Percentiles rank a stretch among this genome's conserved stretches.
Evolutionary conservation across 1,284 basidiomycete species (phyloP).

Genomic region (Malassezia nana): DNA sequence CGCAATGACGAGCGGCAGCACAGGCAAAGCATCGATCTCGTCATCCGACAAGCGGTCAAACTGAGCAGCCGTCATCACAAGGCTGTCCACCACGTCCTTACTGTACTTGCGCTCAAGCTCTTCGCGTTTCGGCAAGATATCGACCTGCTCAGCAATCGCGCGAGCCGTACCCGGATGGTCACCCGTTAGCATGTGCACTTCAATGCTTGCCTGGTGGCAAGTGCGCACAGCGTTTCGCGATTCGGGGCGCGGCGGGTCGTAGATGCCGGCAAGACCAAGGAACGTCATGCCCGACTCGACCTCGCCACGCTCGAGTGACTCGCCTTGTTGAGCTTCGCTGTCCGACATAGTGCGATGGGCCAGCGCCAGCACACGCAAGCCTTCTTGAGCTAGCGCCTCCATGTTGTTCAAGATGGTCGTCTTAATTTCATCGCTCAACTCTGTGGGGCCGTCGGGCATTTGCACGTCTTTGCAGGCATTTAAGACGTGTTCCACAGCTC

Average conservation of each 20-base stretch:
- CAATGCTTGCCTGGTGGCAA: slow-evolving; percentile 59
- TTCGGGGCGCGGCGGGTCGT: slow-evolving; percentile 63
- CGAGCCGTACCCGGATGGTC: slow-evolving; percentile 50
- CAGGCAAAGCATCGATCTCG: slow-evolving; percentile 55
- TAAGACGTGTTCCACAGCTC: slow-evolving; percentile 43
- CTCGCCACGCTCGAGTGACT: slow-evolving; percentile 42
- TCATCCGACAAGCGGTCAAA: slow-evolving; percentile 60
- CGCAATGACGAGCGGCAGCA: slow-evolving; percentile 57
- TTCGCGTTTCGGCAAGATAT: slow-evolving; percentile 53
- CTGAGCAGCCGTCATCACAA: slow-evolving; percentile 54
- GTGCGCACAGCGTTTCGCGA: slow-evolving; percentile 58
- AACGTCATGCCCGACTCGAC: slow-evolving; percentile 58
- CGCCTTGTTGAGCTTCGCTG: slow-evolving; percentile 25
- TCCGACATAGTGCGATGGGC: slow-evolving; percentile 30
- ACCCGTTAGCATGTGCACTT: slow-evolving; percentile 59
- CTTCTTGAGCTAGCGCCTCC: slow-evolving; percentile 38
- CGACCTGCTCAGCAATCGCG: slow-evolving; percentile 50
- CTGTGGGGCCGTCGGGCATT: slow-evolving; percentile 41
- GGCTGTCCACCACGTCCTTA: slow-evolving; percentile 24
- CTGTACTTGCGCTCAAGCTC: slow-evolving; percentile 14
- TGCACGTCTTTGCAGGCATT: slow-evolving; percentile 33
- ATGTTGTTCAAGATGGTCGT: slow-evolving; percentile 32
- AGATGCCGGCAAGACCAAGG: slow-evolving; percentile 59
- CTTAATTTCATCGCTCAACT: slow-evolving; percentile 29
- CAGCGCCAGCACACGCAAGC: slow-evolving; percentile 42